Evolutionary conservation across 805 yeast species (phyloP).

Genomic region (Yarrowia keelungensis): DNA sequence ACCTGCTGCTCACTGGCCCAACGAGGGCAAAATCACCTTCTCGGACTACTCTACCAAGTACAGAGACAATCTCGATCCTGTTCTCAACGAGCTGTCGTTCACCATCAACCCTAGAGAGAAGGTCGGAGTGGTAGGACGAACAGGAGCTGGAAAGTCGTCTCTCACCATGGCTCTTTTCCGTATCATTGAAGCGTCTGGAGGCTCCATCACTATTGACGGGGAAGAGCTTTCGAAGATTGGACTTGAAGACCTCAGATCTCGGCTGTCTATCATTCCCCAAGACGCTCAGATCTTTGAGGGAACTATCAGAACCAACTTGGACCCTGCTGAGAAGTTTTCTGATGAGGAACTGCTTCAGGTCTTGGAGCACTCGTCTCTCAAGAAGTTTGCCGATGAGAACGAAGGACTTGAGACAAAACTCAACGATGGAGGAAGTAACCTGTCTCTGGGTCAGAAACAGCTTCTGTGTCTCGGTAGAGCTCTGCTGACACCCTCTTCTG

Average conservation of each 20-base stretch:
- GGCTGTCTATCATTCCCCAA: slow-evolving; percentile 69
- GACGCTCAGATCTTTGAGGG: slow-evolving; percentile 74
- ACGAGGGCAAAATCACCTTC: slow-evolving; percentile 67
- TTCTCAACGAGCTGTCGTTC: slow-evolving; percentile 69
- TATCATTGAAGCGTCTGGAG: slow-evolving; percentile 61
- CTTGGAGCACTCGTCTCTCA: slow-evolving; percentile 60
- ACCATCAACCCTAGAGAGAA: slow-evolving; percentile 75
- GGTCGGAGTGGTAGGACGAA: slow-evolving; percentile 85
- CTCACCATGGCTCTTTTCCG: slow-evolving; percentile 75
- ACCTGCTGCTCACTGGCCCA: slow-evolving; percentile 77
- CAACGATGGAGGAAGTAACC: slow-evolving; percentile 54
- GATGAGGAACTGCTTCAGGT: slow-evolving; percentile 67
- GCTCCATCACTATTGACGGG: slow-evolving; percentile 63
- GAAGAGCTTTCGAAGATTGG: slow-evolving; percentile 61
- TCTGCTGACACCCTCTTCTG: slow-evolving; percentile 67
- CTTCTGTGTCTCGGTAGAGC: slow-evolving; percentile 75
- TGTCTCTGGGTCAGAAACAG: slow-evolving; percentile 85
- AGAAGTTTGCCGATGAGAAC: slow-evolving; percentile 56
- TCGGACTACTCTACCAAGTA: slow-evolving; percentile 71
- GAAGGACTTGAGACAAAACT: slow-evolving; percentile 60
- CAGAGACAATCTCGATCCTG: slow-evolving; percentile 75
- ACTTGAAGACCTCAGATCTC: slow-evolving; percentile 61
- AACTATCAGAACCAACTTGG: slow-evolving; percentile 64
- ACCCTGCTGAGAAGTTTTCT: slow-evolving; percentile 58
- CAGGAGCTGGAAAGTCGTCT: slow-evolving; percentile 90